Conservation (phyloP, 23 red algal genomes). For the Gracilaria domingensis region DNA sequence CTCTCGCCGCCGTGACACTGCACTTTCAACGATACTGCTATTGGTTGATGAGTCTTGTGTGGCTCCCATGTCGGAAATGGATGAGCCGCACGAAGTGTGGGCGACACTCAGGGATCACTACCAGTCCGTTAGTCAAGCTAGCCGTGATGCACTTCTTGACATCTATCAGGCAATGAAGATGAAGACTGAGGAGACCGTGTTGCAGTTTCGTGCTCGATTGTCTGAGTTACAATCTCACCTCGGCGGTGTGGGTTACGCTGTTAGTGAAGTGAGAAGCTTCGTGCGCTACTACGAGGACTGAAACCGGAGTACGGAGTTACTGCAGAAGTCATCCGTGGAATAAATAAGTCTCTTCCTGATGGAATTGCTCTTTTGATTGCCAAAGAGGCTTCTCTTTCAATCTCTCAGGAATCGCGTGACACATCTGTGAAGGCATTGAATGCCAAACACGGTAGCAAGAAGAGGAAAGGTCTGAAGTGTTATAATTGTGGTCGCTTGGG, state of each 20-base stretch:
- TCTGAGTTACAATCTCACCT: slow-evolving; percentile 11
- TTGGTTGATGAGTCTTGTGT: slow-evolving; percentile 39
- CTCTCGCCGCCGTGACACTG: not conserved
- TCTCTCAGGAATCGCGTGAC: not conserved
- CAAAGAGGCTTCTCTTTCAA: not conserved
- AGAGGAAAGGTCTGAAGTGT: slow-evolving; percentile 31
- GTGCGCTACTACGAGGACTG: slow-evolving; percentile 29
- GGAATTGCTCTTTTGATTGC: not conserved
- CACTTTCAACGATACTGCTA: slow-evolving; percentile 1
- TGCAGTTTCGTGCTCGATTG: slow-evolving; percentile 21
- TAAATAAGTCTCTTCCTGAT: not conserved
- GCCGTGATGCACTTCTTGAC: not conserved
- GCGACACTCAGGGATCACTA: not conserved
- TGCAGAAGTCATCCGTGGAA: slow-evolving; percentile 36
- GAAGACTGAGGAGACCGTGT: not conserved
- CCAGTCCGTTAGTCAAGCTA: slow-evolving; percentile 13
- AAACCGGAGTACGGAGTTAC: slow-evolving; percentile 11
- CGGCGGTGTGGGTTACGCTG: not conserved
- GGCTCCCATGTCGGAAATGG: slow-evolving; percentile 11
- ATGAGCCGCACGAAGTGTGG: slow-evolving; percentile 13
- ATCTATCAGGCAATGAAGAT: slow-evolving; percentile 25
- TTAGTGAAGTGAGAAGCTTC: slow-evolving; percentile 13
- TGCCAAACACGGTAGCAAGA: not conserved
- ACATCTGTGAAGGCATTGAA: not conserved
- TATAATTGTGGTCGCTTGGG: slow-evolving; percentile 16